Base-by-base conservation (phyloP, 495 filamentous ascomycete species). In the Cercophora sp. region DNA sequence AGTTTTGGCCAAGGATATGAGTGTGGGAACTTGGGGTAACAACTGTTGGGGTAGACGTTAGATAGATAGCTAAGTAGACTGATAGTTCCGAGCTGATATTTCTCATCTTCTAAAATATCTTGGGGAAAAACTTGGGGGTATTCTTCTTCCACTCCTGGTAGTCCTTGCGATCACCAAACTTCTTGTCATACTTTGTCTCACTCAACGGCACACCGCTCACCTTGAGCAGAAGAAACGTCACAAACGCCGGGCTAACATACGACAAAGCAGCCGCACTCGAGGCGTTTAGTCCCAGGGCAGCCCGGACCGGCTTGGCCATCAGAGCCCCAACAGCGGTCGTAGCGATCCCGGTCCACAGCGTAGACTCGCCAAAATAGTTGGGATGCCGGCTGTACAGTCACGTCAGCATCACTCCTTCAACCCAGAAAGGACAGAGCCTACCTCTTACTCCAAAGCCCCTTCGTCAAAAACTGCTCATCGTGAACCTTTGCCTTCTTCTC, bases 341-440 rank as follows among this genome's bases (percentile, higher is more conserved):
- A 1, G 82, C 79, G 25, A 84, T 76, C 0, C 85, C 84, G 0
- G 73, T 78, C 84, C 84, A 88, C 19, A 87, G 59, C 25, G 78
- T 82, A 11, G 66, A 70, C 61, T 88, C 85, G 2, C 85, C 85
- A 51, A 83, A 82, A 63, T 87, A 87, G 52, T 87, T 85, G 5
- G 83, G 85, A 66, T 83, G 83, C 26, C 80, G 66, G 26, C 78
- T 81, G 59, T 5, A 19, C 41, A 9, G 5, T 5, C 8, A 24
- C 10, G 20, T 54, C 32, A 54, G 34, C 19, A 40, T 4, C 46
- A 29, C 11, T 34, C 24, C 4, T 24, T 1, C 9, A 5, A 2
- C 5, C 6, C 10, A 50, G 4, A 47, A 25, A 5, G 5, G n/a
- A 45, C n/a, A 19, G 20, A 59, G n/a, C 48, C 13, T 23, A 69